phyloP scores from a whole-genome alignment of 768 basidiomycete genomes.

The Pisolithus microcarpus region DNA sequence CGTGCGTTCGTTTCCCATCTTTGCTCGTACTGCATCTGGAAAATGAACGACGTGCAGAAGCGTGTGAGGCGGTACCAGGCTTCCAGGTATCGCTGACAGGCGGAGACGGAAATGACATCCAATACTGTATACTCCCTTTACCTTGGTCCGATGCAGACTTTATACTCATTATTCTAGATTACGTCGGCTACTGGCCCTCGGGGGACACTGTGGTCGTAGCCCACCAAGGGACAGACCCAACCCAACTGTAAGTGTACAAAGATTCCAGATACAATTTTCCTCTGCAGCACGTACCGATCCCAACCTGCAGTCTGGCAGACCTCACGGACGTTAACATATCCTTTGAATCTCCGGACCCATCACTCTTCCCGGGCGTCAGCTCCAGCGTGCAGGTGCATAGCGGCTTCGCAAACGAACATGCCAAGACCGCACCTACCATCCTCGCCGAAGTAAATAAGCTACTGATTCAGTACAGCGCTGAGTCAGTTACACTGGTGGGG shows the following conservation, averaged over 20 bases:
- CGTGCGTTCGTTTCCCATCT: conserved; percentile 19
- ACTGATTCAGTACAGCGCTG: conserved; percentile 31
- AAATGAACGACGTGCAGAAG: conserved; percentile 13
- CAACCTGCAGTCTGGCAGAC: conserved; percentile 34
- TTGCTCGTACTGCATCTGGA: not conserved
- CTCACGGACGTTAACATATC: conserved; percentile 44
- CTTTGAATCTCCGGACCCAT: conserved; percentile 32
- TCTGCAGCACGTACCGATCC: not conserved
- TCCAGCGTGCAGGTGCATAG: conserved; percentile 39
- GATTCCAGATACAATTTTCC: too few relatives aligned
- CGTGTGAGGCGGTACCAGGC: conserved; percentile 36
- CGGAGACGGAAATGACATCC: conserved; percentile 43
- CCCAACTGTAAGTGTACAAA: conserved; percentile 35
- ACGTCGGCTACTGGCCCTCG: conserved; percentile 49
- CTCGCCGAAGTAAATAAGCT: conserved; percentile 37
- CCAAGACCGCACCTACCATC: conserved; percentile 38
- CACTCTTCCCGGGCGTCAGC: conserved; percentile 50
- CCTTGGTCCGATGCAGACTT: too few relatives aligned
- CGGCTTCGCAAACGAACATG: conserved; percentile 49
- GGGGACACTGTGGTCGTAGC: conserved; percentile 49
- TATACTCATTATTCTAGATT: conserved; percentile 28
- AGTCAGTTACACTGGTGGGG: conserved; percentile 36
- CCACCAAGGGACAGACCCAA: conserved; percentile 57
- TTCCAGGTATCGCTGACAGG: conserved; percentile 33
- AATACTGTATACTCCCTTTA: conserved; percentile 33